Base-by-base conservation (phyloP, 2,329 filamentous ascomycete species). In the Sordariomycetes sp. region DNA sequence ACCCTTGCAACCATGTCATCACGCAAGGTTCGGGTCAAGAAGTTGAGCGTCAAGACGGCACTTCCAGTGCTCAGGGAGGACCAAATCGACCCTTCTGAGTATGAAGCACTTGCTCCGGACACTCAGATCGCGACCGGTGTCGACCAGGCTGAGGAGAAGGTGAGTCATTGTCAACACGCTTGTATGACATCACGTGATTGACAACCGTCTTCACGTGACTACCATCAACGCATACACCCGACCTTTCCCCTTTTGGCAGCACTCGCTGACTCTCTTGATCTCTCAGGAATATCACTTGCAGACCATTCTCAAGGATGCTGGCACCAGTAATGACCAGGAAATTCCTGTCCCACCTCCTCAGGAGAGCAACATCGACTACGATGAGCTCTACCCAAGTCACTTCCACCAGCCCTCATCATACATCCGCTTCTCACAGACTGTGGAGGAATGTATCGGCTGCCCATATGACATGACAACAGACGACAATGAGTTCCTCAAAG, bases 381-480 rank as follows among this genome's bases (percentile, higher is more conserved):
- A 93, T 59, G 75, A 82, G 50, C 74, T 95, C 48, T 96, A 96
- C 55, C 75, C 82, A 32, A 77, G 75, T 44, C 66, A 69, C 38
- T 95, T 90, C 61, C 74, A 79, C 50, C 82, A 93, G 58, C 87
- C 92, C 34, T 79, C 81, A 41, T 92, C 88, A 41, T 96, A 96
- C 61, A 94, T 98, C 55, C 86, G 90, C 44, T 96, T 94, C 64
- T 96, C 92, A 43, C 90, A 94, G 46, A 98, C 92, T 3, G 90
- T 98, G 41, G 92, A 98, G 63, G 92, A 98, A 61, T 94, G 83
- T 49, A 82, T 86, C 51, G 84, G 85, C 49, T 84, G 82, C 54
- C 76, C 81, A 48, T 98, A 98, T 78, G 87, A 94, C 63, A 90
- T 96, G 83, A 88, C 80, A 19, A 79, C 82, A 44, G 86, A 94